Evolutionary conservation across 768 basidiomycete species (phyloP).

Genomic region (Amanita fuliginea): DNA sequence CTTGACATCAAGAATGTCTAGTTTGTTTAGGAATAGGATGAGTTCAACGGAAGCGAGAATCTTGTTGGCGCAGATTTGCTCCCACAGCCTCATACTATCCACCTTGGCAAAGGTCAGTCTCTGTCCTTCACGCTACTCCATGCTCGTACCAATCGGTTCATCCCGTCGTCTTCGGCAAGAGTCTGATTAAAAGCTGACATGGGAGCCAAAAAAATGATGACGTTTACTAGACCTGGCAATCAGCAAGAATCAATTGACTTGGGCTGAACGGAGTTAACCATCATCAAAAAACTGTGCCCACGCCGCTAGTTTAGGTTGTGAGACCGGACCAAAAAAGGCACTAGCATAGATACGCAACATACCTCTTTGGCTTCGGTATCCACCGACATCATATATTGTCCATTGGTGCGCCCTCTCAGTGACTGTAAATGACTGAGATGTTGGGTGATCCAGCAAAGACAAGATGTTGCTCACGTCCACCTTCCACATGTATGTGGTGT

Average conservation of each 20-base stretch:
- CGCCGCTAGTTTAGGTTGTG: conserved; percentile 27
- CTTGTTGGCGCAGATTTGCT: conserved; percentile 46
- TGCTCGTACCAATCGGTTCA: conserved; percentile 48
- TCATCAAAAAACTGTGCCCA: conserved; percentile 68
- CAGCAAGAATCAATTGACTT: neutral
- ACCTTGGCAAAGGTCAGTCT: conserved; percentile 10
- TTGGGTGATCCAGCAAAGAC: neutral
- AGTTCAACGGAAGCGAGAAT: conserved; percentile 42
- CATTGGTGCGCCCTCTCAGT: conserved; percentile 32
- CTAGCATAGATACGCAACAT: conserved; percentile 7
- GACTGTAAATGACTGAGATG: conserved; percentile 6
- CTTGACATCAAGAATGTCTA: conserved; percentile 47
- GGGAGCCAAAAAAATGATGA: conserved; percentile 58
- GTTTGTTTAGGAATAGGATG: conserved; percentile 53
- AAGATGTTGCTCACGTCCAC: conserved; percentile 15
- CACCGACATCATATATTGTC: conserved; percentile 62
- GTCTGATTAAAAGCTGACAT: conserved; percentile 55
- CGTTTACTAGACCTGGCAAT: conserved; percentile 30
- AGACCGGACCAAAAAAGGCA: neutral
- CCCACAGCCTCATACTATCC: conserved; percentile 51
- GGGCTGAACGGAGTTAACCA: conserved; percentile 23
- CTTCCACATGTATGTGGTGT: conserved; percentile 43
- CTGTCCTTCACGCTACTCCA: conserved; percentile 15
- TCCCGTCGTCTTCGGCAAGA: conserved; percentile 43
- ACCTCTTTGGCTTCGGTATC: conserved; percentile 47